phyloP scores from a whole-genome alignment of 2,329 filamentous ascomycete genomes.

The Colletotrichum sp. region DNA sequence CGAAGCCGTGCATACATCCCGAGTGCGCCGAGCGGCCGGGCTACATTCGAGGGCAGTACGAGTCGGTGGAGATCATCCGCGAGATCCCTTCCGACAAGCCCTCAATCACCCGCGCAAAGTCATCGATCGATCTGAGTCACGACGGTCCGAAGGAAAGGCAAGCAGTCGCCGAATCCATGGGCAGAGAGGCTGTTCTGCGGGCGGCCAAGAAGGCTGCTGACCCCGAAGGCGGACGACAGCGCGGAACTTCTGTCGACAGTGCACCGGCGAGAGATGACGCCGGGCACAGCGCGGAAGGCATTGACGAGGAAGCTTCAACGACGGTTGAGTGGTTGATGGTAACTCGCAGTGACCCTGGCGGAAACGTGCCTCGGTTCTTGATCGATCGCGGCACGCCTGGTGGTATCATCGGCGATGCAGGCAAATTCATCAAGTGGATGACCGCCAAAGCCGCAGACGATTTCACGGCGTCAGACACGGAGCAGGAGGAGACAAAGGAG shows the following conservation, averaged over 20 bases:
- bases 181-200: slow-evolving; percentile 47
- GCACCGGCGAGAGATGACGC: slow-evolving; percentile 29
- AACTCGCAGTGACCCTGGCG: slow-evolving; percentile 86
- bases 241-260: slow-evolving; percentile 20
- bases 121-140: slow-evolving; percentile 46
- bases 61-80: slow-evolving; percentile 89
- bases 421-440: slow-evolving; percentile 82
- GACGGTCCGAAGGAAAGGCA: slow-evolving; percentile 33
- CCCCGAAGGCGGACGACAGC: slow-evolving; percentile 34
- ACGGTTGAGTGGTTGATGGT: slow-evolving; percentile 91
- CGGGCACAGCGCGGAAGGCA: slow-evolving; percentile 23
- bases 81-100: slow-evolving; percentile 70
- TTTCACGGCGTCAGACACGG: slow-evolving; percentile 28
- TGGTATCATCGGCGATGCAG: slow-evolving; percentile 79
- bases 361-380: slow-evolving; percentile 87
- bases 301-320: slow-evolving; percentile 37
- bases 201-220: slow-evolving; percentile 30
- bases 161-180: slow-evolving; percentile 30
- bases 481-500: slow-evolving; percentile 19
- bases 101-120: slow-evolving; percentile 44
- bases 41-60: slow-evolving; percentile 85
- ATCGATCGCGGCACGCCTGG: slow-evolving; percentile 88
- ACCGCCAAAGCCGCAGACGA: slow-evolving; percentile 43
- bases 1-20: slow-evolving; percentile 80
- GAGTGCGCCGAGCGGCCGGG: slow-evolving; percentile 73